Conservation (phyloP, 2,329 filamentous ascomycete genomes). For the Penicillium sp. region DNA sequence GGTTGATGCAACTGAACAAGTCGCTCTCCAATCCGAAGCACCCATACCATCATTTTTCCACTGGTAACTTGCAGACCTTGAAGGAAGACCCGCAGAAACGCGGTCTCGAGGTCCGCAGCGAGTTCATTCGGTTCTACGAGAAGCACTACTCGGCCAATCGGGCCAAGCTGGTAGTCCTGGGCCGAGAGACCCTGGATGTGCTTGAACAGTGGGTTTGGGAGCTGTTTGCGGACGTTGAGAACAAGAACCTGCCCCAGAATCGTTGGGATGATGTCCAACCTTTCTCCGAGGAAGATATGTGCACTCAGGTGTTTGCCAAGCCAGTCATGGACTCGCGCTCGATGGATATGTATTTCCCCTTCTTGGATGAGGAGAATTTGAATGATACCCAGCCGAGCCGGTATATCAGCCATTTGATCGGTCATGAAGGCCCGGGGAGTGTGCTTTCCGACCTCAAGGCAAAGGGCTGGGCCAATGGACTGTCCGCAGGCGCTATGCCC, state of each 20-base stretch:
- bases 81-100: slow-evolving; percentile 78
- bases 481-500: slow-evolving; percentile 75
- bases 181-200: slow-evolving; percentile 78
- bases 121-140: slow-evolving; percentile 90
- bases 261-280: slow-evolving; percentile 68
- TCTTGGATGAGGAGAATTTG: slow-evolving; percentile 78
- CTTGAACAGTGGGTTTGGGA: slow-evolving; percentile 83
- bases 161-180: slow-evolving; percentile 89
- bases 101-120: slow-evolving; percentile 82
- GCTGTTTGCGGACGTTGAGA: slow-evolving; percentile 77
- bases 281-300: slow-evolving; percentile 63
- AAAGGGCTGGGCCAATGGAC: slow-evolving; percentile 84
- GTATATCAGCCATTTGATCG: slow-evolving; percentile 86
- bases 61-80: slow-evolving; percentile 82
- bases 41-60: slow-evolving; percentile 89
- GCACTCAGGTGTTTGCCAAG: slow-evolving; percentile 80
- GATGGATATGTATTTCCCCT: slow-evolving; percentile 80
- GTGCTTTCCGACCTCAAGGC: slow-evolving; percentile 87
- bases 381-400: slow-evolving; percentile 80
- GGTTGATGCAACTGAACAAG: slow-evolving; percentile 84
- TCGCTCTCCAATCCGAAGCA: slow-evolving; percentile 84
- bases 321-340: slow-evolving; percentile 86
- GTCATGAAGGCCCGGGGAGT: slow-evolving; percentile 90
- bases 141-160: slow-evolving; percentile 90
- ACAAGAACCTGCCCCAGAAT: slow-evolving; percentile 74